phyloP scores from a whole-genome alignment of 1,284 basidiomycete species.

The Wallemia ichthyophaga region DNA sequence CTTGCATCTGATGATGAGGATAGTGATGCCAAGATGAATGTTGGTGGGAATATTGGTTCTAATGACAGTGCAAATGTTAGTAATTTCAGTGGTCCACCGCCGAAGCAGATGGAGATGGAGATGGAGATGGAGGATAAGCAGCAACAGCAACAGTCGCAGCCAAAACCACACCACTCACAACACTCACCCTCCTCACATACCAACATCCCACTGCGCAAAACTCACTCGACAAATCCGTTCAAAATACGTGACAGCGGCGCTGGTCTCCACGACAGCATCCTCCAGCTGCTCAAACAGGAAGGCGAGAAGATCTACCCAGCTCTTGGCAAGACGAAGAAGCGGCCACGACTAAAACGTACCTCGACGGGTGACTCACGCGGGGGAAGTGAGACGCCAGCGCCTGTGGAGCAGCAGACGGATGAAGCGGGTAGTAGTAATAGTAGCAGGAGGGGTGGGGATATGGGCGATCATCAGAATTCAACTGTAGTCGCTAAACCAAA shows the following conservation, averaged over 20 bases:
- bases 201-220: background rate
- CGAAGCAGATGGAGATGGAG: too few relatives aligned
- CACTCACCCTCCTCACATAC: background rate
- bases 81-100: too few relatives aligned
- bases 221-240: background rate
- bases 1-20: background rate
- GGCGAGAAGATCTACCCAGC: background rate
- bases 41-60: too few relatives aligned
- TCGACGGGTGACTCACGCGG: background rate
- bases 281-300: background rate
- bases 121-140: too few relatives aligned
- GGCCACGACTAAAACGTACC: background rate
- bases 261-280: background rate
- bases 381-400: background rate
- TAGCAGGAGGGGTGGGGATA: too few relatives aligned
- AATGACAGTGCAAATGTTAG: too few relatives aligned
- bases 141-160: too few relatives aligned
- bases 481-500: too few relatives aligned
- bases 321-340: background rate
- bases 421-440: background rate
- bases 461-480: too few relatives aligned
- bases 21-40: too few relatives aligned
- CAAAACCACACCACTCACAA: too few relatives aligned
- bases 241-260: background rate
- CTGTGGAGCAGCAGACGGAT: background rate